Percentiles rank a stretch among this genome's conserved stretches.
Conservation (phyloP, 179 eudicot genomes). For the Dionaea muscipula region DNA sequence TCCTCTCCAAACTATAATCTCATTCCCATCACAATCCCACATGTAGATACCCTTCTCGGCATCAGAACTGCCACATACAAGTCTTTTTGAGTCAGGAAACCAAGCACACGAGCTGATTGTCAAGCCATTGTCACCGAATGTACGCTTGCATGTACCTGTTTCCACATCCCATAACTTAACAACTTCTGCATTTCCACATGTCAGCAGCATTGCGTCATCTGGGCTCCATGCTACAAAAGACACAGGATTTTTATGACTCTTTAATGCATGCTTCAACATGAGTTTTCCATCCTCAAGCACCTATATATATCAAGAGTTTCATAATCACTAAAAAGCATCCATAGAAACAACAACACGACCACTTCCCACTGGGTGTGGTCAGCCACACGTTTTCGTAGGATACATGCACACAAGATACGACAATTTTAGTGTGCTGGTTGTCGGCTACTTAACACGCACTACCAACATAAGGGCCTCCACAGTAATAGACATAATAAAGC, state of each 20-base stretch:
- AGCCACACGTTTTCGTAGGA: too few species aligned
- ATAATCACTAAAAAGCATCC: conserved; percentile 5
- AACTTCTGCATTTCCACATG: conserved; percentile 78
- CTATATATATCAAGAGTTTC: conserved; percentile 22
- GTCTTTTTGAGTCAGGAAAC: conserved; percentile 80
- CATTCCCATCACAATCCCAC: conserved; percentile 87
- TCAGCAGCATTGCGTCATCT: conserved; percentile 77
- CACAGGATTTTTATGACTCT: conserved; percentile 67
- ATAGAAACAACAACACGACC: too few species aligned
- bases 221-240: conserved; percentile 95
- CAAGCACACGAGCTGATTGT: conserved; percentile 83
- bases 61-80: conserved; percentile 82
- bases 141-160: conserved; percentile 69
- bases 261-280: conserved; percentile 40
- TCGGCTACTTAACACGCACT: too few species aligned
- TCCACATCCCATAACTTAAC: conserved; percentile 89
- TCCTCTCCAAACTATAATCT: conserved; percentile 83
- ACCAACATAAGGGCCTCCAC: background rate
- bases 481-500: background rate
- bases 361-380: too few species aligned
- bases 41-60: conserved; percentile 72
- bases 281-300: conserved; percentile 47
- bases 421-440: too few species aligned
- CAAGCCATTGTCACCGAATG: conserved; percentile 57
- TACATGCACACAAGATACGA: too few species aligned